Evolutionary conservation across 2,329 filamentous ascomycete genomes (phyloP), one percentile per base, ranked within the genome.

Genomic region (Keithomyces neogunnii): DNA sequence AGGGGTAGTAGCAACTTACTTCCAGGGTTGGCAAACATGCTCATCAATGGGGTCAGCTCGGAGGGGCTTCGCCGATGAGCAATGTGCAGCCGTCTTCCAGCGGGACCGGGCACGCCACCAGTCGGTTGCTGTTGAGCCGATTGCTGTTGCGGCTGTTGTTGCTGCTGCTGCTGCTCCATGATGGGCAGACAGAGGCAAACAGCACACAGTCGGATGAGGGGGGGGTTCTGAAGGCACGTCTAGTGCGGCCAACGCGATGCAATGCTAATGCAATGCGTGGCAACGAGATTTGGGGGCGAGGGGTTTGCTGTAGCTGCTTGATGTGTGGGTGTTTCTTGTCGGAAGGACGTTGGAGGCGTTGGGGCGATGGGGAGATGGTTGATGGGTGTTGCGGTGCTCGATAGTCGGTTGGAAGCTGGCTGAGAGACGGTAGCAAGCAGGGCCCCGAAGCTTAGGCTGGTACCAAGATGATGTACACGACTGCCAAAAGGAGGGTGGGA

Each of bases 41-140:
- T 95, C 88, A 97, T 95, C 71, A 97, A 76, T 58, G 92, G 93
- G 53, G 92, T 97, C 71, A 97, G 79, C 79, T 97, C 93, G 61
- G 93, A 97, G 59, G 92, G 93, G 74, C 90, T 96, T 72, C 92
- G 86, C 67, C 92, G 87, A 77, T 97, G 92, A 65, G 92, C 92
- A 73, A 97, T 96, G 76, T 97, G 91, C 69, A 97, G 82, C 69
- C 91, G 86, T 67, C 92, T 90, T 66, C 90, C 90, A 68, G 85
- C 74, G 64, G 89, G 88, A 62, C 89, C 90, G 67, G 76, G 76
- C 54, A 83, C 78, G 63, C 80, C 80, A 65, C 76, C 76, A 59
- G 74, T 63, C 64, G 72, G 72, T 63, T 72, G 73, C 65, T 72
- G 73, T 62, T 73, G 71, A 56, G 68, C 67, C 55, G 71, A 63